Percentiles rank a stretch among this genome's conserved stretches.
Conservation (phyloP, 192 early-diverging fungal genomes). For the Bifiguratus adelaidae region DNA sequence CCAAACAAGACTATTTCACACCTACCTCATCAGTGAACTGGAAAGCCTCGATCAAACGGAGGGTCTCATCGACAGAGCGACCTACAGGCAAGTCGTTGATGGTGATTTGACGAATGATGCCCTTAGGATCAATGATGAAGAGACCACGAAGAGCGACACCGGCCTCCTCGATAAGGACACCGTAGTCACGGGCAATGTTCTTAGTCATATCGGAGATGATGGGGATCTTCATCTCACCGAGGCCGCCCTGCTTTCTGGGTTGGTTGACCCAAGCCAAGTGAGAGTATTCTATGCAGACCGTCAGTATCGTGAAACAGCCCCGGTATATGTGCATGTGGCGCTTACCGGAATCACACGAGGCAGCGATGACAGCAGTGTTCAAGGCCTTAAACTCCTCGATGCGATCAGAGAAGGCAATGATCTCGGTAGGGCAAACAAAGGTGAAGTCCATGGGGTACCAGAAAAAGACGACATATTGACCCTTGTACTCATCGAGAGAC, state of each 20-base stretch:
- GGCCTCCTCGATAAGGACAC: slow-evolving; percentile 70
- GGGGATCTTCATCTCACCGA: slow-evolving; percentile 89
- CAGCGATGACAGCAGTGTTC: slow-evolving; percentile 64
- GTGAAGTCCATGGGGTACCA: slow-evolving; percentile 92
- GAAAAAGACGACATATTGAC: slow-evolving; percentile 48
- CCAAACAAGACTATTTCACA: slow-evolving; percentile 10
- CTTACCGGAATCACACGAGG: slow-evolving; percentile 46
- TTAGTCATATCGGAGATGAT: slow-evolving; percentile 59
- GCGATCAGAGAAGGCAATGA: slow-evolving; percentile 83
- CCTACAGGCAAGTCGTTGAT: slow-evolving; percentile 88
- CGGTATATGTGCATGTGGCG: slow-evolving; percentile 10
- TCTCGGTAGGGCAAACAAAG: slow-evolving; percentile 91
- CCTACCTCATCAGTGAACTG: slow-evolving; percentile 80
- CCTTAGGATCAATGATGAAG: slow-evolving; percentile 88
- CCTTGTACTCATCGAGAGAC: slow-evolving; percentile 38
- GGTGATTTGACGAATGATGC: slow-evolving; percentile 77
- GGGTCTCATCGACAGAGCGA: slow-evolving; percentile 74
- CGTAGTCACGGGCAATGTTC: slow-evolving; percentile 79
- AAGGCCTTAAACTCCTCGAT: slow-evolving; percentile 71
- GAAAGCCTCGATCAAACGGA: slow-evolving; percentile 86
- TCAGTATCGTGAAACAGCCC: background rate
- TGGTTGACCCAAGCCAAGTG: slow-evolving; percentile 86
- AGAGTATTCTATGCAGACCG: slow-evolving; percentile 57
- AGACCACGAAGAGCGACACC: slow-evolving; percentile 77
- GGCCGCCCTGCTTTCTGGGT: slow-evolving; percentile 78